Evolutionary conservation across 257 asterid genomes (phyloP).

Genomic region (Datura wrightii): DNA sequence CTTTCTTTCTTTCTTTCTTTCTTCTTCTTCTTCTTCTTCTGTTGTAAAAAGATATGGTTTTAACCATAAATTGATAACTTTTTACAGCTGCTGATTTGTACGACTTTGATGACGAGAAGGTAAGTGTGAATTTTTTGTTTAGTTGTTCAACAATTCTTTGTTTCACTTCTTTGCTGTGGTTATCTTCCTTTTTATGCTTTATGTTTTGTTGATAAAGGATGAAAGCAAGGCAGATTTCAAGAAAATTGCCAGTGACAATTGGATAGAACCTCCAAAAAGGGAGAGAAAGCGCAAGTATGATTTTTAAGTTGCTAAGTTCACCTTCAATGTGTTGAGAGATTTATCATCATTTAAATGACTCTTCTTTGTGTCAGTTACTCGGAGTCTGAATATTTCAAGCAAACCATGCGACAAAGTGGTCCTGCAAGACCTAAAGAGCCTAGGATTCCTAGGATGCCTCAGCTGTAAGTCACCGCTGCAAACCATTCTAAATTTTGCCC

Average conservation of each 20-base stretch:
- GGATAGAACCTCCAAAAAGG: conserved; percentile 93
- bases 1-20: not conserved
- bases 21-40: no score
- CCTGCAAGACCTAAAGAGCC: conserved; percentile 96
- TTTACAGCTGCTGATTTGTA: conserved; percentile 95
- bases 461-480: conserved; percentile 60
- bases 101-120: conserved; percentile 97
- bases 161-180: conserved; percentile 21
- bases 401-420: conserved; percentile 98
- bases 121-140: conserved; percentile 25
- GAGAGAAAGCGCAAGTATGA: conserved; percentile 98
- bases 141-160: not conserved
- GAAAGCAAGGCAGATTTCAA: conserved; percentile 90
- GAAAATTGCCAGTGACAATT: conserved; percentile 91
- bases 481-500: conserved; percentile 23
- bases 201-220: conserved; percentile 56
- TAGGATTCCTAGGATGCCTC: conserved; percentile 99
- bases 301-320: conserved; percentile 30
- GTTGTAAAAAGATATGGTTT: conserved; percentile 29
- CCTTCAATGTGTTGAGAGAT: not conserved
- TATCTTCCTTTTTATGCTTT: conserved; percentile 28
- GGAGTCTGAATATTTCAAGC: conserved; percentile 97
- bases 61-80: conserved; percentile 42
- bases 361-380: conserved; percentile 66
- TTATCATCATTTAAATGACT: conserved; percentile 12